Percentiles rank a stretch among this genome's conserved stretches.
Evolutionary conservation across 805 yeast species (phyloP).

Genomic region (Ogataea ramenticola): DNA sequence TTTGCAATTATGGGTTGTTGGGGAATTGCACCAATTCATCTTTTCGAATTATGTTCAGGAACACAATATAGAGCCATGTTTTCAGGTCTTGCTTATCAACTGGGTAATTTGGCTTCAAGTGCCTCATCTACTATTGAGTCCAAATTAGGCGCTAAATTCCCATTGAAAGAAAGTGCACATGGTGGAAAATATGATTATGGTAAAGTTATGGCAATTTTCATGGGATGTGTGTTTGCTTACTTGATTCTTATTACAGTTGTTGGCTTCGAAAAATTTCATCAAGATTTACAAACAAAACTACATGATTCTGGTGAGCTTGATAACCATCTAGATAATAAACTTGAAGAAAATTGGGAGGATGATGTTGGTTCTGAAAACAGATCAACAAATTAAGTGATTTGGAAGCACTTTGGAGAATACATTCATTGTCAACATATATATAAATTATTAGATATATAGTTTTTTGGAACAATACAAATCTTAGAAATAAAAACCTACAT

Average conservation of each 20-base stretch:
- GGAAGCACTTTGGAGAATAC: no score
- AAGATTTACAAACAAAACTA: conserved; percentile 13
- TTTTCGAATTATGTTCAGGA: conserved; percentile 54
- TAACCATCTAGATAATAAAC: not conserved
- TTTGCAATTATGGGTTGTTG: conserved; percentile 66
- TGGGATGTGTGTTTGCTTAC: conserved; percentile 56
- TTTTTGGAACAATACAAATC: no score
- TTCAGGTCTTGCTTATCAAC: conserved; percentile 58
- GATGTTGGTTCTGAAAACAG: no score
- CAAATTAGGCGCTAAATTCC: conserved; percentile 53
- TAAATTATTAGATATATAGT: no score
- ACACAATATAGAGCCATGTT: conserved; percentile 57
- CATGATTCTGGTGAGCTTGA: not conserved
- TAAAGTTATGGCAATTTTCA: conserved; percentile 63
- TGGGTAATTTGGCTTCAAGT: conserved; percentile 66
- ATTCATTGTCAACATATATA: no score
- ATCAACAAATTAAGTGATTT: no score
- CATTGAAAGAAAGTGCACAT: conserved; percentile 27
- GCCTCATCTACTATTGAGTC: conserved; percentile 70
- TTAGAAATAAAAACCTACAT: no score
- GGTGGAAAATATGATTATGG: conserved; percentile 48
- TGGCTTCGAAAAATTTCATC: conserved; percentile 52
- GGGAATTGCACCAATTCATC: conserved; percentile 64
- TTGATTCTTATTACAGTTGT: conserved; percentile 38
- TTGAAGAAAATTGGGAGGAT: not conserved